Base-by-base conservation (phyloP, 2,329 filamentous ascomycete genomes). In the Daldinia eschscholtzii region DNA sequence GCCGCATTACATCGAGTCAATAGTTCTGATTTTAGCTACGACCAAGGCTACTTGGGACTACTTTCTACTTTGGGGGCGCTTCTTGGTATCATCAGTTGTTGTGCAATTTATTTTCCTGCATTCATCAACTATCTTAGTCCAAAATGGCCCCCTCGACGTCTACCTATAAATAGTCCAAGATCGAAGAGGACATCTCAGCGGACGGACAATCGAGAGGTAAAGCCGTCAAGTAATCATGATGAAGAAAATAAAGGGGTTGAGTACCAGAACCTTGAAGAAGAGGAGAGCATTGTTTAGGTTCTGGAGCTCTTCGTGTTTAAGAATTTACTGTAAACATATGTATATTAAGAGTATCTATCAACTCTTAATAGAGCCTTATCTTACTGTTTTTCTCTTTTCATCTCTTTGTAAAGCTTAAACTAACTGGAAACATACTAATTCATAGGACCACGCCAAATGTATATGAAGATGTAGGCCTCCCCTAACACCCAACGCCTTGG, bases 21-120 rank as follows among this genome's bases (percentile, higher is more conserved):
- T 26, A 64, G 50, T 48, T 44, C 60, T 20, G 57, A 70, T 41
- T 70, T 70, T 33, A 70, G 59, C 37, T 70, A 70, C 18, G 60
- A 70, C 33, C 60, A 70, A 61, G 59, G 67, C 3, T 70, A 67
- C 18, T 12, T 70, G 23, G 67, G 67, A 33, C 42, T 70, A 18
- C 23, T 70, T 6, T 70, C 67, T 10, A 64, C 57, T 12, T 42
- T 70, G 4, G 67, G 67, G 7, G 64, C 60, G 2, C 63, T 70
- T 30, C 30, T 70, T 13, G 23, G 67, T 48, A 55, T 70, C 12
- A 64, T 64, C 13, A 64, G 42, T 48, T 70, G 56, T 30, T 67
- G 60, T 18, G 44, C 37, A 18, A n/a, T 12, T 6, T 48, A 18
- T 48, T 12, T 28, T 13, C 23, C 44, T 48, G 13, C 44, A 28